Base-by-base conservation (phyloP, 2,329 filamentous ascomycete genomes). In the Penicillium sp. region DNA sequence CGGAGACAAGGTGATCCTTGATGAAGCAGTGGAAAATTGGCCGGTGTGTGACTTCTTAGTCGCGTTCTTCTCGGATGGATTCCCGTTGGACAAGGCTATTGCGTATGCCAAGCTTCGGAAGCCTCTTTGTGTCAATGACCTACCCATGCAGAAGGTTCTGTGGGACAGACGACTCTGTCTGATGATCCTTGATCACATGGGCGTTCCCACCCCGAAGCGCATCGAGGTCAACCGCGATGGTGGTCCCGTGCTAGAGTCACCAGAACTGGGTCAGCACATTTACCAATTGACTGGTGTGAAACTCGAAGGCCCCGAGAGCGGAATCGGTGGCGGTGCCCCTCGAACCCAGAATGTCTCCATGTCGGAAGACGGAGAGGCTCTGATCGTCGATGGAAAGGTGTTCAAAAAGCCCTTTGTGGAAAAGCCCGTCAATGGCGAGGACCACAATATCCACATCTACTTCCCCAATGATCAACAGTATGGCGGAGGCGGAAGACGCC, bases 381-480 rank as follows among this genome's bases (percentile, higher is more conserved):
- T 99, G 50, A 85, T 88, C 40, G 93, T 99, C 9, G 93, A 99
- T 69, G 94, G 93, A 10, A 81, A 83, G 39, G 73, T 86, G 4
- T 81, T 99, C 43, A 88, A 83, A 64, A 99, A 99, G 70, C 94
- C 94, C 0, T 99, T 99, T 68, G 94, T 99, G 36, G 94, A 99
- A 71, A 99, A 99, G 72, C 94, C 94, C 0, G 92, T 92, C n/a
- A 97, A 90, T 68, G 94, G 94, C 32, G 94, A 99, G 75, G 93
- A 99, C 67, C 94, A 99, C 77, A 99, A 99, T 71, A 96, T 99
- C 65, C 89, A 96, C 75, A 97, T 99, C 52, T 99, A 97, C 76
- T 97, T 95, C 67, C 90, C 93, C 21, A 89, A 87, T 58, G 72
- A 74, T 56, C 70, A 77, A 54, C 88, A 90, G 40, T 84, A 89